phyloP scores from a whole-genome alignment of 352 stramenopile species.

The Thalassiosira mediterranea region DNA sequence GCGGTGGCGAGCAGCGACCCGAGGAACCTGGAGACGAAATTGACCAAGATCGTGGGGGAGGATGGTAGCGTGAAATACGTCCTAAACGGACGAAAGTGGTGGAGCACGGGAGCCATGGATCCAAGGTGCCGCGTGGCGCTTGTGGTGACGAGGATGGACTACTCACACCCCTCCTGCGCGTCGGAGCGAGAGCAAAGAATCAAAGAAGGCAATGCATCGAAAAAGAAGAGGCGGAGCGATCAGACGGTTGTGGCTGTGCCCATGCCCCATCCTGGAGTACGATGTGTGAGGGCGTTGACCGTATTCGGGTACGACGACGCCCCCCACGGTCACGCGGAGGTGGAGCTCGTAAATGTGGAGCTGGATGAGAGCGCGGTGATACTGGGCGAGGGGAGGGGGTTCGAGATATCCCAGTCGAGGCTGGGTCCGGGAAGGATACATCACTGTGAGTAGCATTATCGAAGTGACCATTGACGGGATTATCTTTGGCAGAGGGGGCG shows the following conservation, averaged over 20 bases:
- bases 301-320: slow-evolving; percentile 98
- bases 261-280: slow-evolving; percentile 73
- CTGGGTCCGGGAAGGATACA: slow-evolving; percentile 93
- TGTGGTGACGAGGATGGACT: slow-evolving; percentile 69
- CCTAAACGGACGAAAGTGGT: slow-evolving; percentile 94
- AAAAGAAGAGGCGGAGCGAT: slow-evolving; percentile 32
- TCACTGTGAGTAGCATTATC: slow-evolving; percentile 89
- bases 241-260: slow-evolving; percentile 75
- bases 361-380: slow-evolving; percentile 76
- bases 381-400: slow-evolving; percentile 86
- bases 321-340: slow-evolving; percentile 89
- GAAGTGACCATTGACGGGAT: no score
- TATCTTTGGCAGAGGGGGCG: no score
- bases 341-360: slow-evolving; percentile 80
- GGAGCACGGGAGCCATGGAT: slow-evolving; percentile 94
- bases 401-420: slow-evolving; percentile 89
- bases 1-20: slow-evolving; percentile 94
- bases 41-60: slow-evolving; percentile 36
- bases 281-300: slow-evolving; percentile 77
- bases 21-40: slow-evolving; percentile 90
- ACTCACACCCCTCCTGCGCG: slow-evolving; percentile 19
- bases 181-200: background rate
- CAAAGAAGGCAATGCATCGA: slow-evolving; percentile 13
- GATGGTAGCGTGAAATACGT: slow-evolving; percentile 84
- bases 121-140: slow-evolving; percentile 89